Base-by-base conservation (phyloP, 108 stramenopile genomes). In the Halocafeteria seosinensis region DNA sequence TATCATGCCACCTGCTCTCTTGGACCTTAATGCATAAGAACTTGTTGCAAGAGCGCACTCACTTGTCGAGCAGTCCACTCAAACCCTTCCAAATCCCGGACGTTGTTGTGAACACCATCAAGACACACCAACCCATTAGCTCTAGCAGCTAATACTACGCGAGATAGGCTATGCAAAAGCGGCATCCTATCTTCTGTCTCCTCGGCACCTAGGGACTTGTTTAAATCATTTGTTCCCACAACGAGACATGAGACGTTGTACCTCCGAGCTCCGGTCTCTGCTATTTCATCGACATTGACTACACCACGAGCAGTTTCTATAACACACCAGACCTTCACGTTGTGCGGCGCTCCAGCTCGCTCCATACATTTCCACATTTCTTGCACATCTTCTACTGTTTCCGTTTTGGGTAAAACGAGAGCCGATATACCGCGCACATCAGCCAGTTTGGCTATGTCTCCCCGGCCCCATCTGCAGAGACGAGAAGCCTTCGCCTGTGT, bases 381-480 rank as follows among this genome's bases (percentile, higher is more conserved):
- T 1, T 13, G 42, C 3, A 70, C 55, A 13, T 64, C 55, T 27
- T 70, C 69, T 2, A n/a, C 28, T 37, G 28, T 33, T 37, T 63
- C 62, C n/a, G 28, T 63, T 58, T 70, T 70, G 53, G 69, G 69
- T 52, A 70, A 28, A 17, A 64, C 8, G 25, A 70, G n/a, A 1
- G 62, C 62, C 13, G 51, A 1, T n/a, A 63, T n/a, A 12, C 28
- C 55, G 21, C 25, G 59, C 9, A 26, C 17, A 0, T 50, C 24
- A 11, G 62, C 63, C 1, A 70, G 42, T 13, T 35, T 58, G 8
- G 61, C 50, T 27, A 70, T 37, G 38, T 70, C 69, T 29, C 21
- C 6, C 3, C 21, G 60, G 51, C 61, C 42, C 69, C 69, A 70
- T 17, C 25, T 5, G 42, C 26, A 47, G 42, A n/a, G 42, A n/a